Evolutionary conservation across 2,329 filamentous ascomycete genomes (phyloP), one percentile per base, ranked within the genome.

Genomic region (Alternaria arbusti): DNA sequence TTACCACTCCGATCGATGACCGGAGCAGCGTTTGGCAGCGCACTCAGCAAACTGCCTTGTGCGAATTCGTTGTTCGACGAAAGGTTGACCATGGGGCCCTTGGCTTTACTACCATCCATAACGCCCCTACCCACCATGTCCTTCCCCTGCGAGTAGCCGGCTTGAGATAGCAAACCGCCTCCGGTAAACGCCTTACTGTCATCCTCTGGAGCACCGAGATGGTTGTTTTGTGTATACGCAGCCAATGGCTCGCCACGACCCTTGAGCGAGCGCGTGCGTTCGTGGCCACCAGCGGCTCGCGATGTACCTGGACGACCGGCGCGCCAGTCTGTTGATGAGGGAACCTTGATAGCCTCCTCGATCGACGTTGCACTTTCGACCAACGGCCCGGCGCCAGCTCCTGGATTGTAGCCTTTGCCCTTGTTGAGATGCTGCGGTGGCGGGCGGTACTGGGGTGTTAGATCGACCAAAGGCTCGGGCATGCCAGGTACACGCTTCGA

Each of bases 381-480:
- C 6, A 85, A 74, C 2, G 80, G 81, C 4, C 82, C 83, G 2
- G 79, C 65, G 8, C 77, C 59, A 3, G 73, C 70, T 9, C 80
- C 79, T 2, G 78, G 78, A 4, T 71, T 65, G 71, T 77, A 82
- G 5, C 87, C 88, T 61, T 84, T 85, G 9, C 87, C 87, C 63
- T 85, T 85, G 15, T 85, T 83, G 52, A 82, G 79, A 72, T 85
- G 85, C 76, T 90, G 84, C 17, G 89, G 89, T 7, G 89, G 85
- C 65, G 91, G 89, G 54, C 86, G 84, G 72, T 90, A 91, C 52
- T 84, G 83, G 0, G 89, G 88, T 0, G 88, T 89, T 44, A 93
- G 84, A 71, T 92, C 91, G 28, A 94, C 80, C 6, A 94, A 83
- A 2, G 91, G 90, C 65, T 88, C 88, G 3, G 84, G 84, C 70